Percentiles rank a stretch among this genome's conserved stretches.
Evolutionary conservation across 2,329 filamentous ascomycete genomes (phyloP).

Genomic region (Pestalotiopsis sp.): DNA sequence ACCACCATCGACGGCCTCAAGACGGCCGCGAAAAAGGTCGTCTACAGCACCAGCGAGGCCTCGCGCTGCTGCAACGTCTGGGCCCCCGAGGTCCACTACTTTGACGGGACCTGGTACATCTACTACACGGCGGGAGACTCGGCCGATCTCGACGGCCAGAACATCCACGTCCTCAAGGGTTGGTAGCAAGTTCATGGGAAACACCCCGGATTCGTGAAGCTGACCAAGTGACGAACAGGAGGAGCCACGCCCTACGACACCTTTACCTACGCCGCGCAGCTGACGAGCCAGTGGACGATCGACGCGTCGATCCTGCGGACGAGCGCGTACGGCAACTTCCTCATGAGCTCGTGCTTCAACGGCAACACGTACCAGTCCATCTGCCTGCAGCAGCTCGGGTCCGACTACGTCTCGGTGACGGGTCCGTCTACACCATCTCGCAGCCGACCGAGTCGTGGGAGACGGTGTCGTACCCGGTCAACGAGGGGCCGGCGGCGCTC

Average conservation of each 20-base stretch:
- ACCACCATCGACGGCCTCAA: conserved; percentile 59
- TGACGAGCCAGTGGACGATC: conserved; percentile 53
- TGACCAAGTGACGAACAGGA: conserved; percentile 33
- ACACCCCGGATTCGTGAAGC: background rate
- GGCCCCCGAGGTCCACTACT: conserved; percentile 58
- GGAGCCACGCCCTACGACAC: conserved; percentile 53
- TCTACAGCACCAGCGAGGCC: conserved; percentile 50
- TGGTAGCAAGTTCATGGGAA: conserved; percentile 6
- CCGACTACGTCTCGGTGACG: conserved; percentile 41
- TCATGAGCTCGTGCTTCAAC: conserved; percentile 56
- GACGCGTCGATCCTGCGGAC: conserved; percentile 56
- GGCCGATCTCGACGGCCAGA: conserved; percentile 49
- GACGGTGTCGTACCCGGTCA: conserved; percentile 48
- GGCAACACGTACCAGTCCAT: conserved; percentile 39
- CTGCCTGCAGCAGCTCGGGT: conserved; percentile 41
- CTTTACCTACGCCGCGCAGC: conserved; percentile 50
- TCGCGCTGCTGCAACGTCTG: conserved; percentile 57
- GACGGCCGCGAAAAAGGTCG: conserved; percentile 49
- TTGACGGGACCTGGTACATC: conserved; percentile 54
- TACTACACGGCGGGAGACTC: conserved; percentile 49
- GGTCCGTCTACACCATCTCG: conserved; percentile 50
- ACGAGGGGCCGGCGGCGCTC: conserved; percentile 56
- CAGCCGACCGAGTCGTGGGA: conserved; percentile 55
- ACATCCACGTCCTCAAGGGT: conserved; percentile 54
- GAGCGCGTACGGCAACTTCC: conserved; percentile 48